Base-by-base conservation (phyloP, 2,329 filamentous ascomycete genomes). In the Diaporthe batatas region DNA sequence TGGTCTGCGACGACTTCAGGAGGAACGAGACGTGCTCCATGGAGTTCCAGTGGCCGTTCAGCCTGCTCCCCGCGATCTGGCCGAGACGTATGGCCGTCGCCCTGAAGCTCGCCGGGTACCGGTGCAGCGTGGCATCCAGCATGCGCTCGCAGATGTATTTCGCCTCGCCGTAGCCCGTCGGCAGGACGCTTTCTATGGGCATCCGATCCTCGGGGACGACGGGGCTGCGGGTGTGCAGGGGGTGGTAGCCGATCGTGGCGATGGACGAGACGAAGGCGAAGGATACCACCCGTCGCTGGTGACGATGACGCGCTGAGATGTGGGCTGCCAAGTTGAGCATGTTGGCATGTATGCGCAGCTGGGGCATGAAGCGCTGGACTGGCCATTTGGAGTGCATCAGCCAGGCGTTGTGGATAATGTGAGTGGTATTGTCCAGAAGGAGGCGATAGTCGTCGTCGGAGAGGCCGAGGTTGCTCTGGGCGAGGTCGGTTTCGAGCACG, bases 371-470 rank as follows among this genome's bases (percentile, higher is more conserved):
- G 1, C 76, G 79, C 2, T 71, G 68, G 0, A 87, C 8, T 0
- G 83, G 77, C 11, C 84, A 79, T 57, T 79, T 86, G 11, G 77
- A 76, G 70, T 79, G 84, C 85, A 88, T 88, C 0, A 83, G 83
- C 86, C 86, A 89, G 0, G 86, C 87, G 64, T 85, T 87, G 76
- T 89, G 87, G n/a, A 88, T 73, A 57, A 90, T 83, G 72, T 88
- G 84, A 0, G 87, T 89, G 16, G 84, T 85, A 1, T 68, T 76
- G 1, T 58, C n/a, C 0, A 79, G 75, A 0, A 89, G 80, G 0
- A 59, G 23, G 4, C 77, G 51, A 75, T 89, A 89, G 0, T 81
- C 77, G 4, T 76, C 58, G 0, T 71, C 18, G 0, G 79, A 32
- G 0, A 90, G 79, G 0, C 87, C 87, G 0, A 90, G 81, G 3